Evolutionary conservation across 306 rosid species (phyloP).

Genomic region (Acmispon strigosus): DNA sequence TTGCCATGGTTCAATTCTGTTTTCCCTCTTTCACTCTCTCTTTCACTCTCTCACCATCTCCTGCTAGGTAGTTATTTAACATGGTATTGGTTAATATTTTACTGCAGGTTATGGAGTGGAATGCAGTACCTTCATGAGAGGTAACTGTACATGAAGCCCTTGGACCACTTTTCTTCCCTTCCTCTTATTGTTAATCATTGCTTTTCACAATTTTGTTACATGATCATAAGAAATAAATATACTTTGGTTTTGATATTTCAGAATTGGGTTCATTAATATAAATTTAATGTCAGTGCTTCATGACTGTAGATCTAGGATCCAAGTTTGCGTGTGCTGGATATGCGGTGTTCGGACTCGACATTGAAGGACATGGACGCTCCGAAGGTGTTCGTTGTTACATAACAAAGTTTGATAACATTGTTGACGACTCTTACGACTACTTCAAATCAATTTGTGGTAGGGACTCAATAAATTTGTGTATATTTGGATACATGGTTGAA

Average conservation of each 20-base stretch:
- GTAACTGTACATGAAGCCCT: slow-evolving; percentile 38
- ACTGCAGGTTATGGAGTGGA: slow-evolving; percentile 83
- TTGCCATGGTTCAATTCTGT: slow-evolving; percentile 58
- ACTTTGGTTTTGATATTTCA: too few relatives aligned
- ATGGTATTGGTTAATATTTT: not conserved
- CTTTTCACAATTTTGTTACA: too few relatives aligned
- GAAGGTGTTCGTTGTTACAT: slow-evolving; percentile 75
- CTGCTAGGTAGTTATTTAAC: not conserved
- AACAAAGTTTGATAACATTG: slow-evolving; percentile 55
- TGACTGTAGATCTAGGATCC: slow-evolving; percentile 44
- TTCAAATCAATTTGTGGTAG: slow-evolving; percentile 65
- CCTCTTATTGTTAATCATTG: too few relatives aligned
- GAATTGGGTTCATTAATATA: too few relatives aligned
- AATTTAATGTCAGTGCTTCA: not conserved
- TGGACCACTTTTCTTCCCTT: not conserved
- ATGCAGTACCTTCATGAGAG: slow-evolving; percentile 80
- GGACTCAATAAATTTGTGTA: not conserved
- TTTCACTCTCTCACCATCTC: not conserved
- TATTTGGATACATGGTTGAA: too few relatives aligned
- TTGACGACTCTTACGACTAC: slow-evolving; percentile 49
- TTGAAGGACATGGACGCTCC: slow-evolving; percentile 84
- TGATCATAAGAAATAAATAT: too few relatives aligned
- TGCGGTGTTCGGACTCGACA: slow-evolving; percentile 74
- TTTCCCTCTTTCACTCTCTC: not conserved
- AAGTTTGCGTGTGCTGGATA: slow-evolving; percentile 58